phyloP scores from a whole-genome alignment of 148 eudicot species.

The Nyssa sinensis region DNA sequence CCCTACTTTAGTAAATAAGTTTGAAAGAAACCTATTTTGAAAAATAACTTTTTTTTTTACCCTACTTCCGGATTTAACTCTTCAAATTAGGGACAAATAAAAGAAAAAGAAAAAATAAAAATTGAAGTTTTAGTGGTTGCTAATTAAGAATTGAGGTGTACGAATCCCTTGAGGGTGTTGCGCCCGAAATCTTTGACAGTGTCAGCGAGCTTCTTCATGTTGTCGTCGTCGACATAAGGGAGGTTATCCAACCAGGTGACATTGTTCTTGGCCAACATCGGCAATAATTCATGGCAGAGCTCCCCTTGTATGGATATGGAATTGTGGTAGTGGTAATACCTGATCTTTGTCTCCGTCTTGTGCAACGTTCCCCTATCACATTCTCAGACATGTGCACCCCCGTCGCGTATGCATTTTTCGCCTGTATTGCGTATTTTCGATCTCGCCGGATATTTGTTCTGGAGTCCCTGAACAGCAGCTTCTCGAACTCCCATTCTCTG shows the following conservation, averaged over 20 bases:
- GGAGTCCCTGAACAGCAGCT: slow-evolving; percentile 54
- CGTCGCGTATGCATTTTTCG: slow-evolving; percentile 47
- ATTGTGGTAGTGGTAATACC: slow-evolving; percentile 68
- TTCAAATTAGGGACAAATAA: too few species aligned
- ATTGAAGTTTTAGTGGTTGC: not conserved
- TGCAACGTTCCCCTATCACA: slow-evolving; percentile 38
- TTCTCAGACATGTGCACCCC: slow-evolving; percentile 75
- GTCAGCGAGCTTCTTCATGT: slow-evolving; percentile 55
- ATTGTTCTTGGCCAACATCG: slow-evolving; percentile 36
- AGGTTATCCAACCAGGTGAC: slow-evolving; percentile 30
- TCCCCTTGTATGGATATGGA: slow-evolving; percentile 40
- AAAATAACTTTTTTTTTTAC: too few species aligned
- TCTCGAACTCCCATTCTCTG: slow-evolving; percentile 74
- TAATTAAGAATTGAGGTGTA: not conserved
- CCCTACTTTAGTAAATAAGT: too few species aligned
- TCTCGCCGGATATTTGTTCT: slow-evolving; percentile 48
- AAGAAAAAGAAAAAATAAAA: too few species aligned
- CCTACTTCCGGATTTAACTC: too few species aligned
- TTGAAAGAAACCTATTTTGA: too few species aligned
- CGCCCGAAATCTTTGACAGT: slow-evolving; percentile 56
- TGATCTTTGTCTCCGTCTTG: slow-evolving; percentile 44
- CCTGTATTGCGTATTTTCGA: slow-evolving; percentile 62
- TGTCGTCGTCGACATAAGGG: slow-evolving; percentile 49
- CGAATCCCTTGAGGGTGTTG: slow-evolving; percentile 30
- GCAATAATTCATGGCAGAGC: slow-evolving; percentile 49